Conservation (phyloP, 768 basidiomycete genomes). For the Lepiota venenata region DNA sequence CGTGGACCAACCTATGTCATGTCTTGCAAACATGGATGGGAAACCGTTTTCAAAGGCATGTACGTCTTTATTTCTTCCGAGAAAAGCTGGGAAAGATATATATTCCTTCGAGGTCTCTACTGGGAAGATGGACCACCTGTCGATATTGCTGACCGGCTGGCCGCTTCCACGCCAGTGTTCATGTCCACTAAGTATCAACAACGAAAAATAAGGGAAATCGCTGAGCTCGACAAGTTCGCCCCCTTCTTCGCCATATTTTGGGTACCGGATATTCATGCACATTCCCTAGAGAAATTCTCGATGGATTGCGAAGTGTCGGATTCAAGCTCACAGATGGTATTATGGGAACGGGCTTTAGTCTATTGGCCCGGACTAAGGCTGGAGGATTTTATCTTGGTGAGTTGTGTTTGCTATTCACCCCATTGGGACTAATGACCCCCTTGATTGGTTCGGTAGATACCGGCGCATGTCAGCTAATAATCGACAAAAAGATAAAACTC, state of each 20-base stretch:
- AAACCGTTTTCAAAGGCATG: slow-evolving; percentile 22
- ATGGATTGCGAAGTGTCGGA: slow-evolving; percentile 37
- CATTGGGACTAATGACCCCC: too few species aligned
- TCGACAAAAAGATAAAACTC: slow-evolving; percentile 68
- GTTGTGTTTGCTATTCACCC: not conserved
- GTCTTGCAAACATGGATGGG: slow-evolving; percentile 36
- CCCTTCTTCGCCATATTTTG: not conserved
- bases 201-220: slow-evolving; percentile 19
- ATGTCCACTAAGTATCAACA: slow-evolving; percentile 19
- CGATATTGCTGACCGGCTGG: slow-evolving; percentile 48
- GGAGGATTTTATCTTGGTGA: slow-evolving; percentile 37
- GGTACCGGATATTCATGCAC: not conserved
- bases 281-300: slow-evolving; percentile 26
- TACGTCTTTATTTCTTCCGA: not conserved
- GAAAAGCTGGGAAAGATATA: too few species aligned
- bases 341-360: slow-evolving; percentile 32
- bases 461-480: slow-evolving; percentile 56
- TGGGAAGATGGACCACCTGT: slow-evolving; percentile 42
- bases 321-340: slow-evolving; percentile 41
- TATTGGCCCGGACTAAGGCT: slow-evolving; percentile 25
- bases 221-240: slow-evolving; percentile 35
- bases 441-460: slow-evolving; percentile 34
- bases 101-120: slow-evolving; percentile 33
- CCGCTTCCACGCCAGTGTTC: slow-evolving; percentile 40
- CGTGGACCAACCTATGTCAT: slow-evolving; percentile 52